Evolutionary conservation across 352 stramenopile genomes (phyloP), one percentile per base, ranked within the genome.

Genomic region (Pythium sukuiense): DNA sequence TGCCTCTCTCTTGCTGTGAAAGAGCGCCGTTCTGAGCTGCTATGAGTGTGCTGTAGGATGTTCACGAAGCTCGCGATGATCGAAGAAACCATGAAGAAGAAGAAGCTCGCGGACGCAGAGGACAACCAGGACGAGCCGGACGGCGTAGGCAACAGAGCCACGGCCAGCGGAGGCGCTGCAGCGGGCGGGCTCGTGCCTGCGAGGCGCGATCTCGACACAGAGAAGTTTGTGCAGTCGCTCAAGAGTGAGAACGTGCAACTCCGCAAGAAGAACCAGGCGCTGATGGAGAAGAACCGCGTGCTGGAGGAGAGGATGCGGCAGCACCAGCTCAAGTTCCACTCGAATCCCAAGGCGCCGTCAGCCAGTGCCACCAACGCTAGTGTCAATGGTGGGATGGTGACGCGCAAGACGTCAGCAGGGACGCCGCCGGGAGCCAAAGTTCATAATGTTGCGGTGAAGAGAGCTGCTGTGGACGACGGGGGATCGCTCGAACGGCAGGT

Each of bases 41-140:
- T 26, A 0, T 43, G 43, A 12, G 8, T 26, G 49, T 48, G 29
- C 29, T 50, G 6, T 48, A 93, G 87, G 32, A 95, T 97, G 87
- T 95, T 87, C 66, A 96, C 89, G 2, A 96, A 97, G 67, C 61
- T 97, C 55, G 86, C 87, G 50, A 93, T 96, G 30, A 93, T 96
- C 56, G 89, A 96, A 59, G 87, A 95, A 43, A 79, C 80, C 35
- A 73, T 97, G 35, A 91, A 88, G 71, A 93, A 90, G 61, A 95
- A 87, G 56, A 71, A 74, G 16, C 67, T 81, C 41, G 65, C 30
- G 0, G 73, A 87, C 18, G 77, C n/a, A 27, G 45, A 52, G 45
- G 45, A 69, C 14, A 77, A 71, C 49, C 32, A 49, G 26, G 80
- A 82, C 62, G 90, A 93, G 60, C 80, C 90, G 37, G 73, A 87